A percentile compares a stretch with the other conserved stretches of the same genome.
Evolutionary conservation across 1,284 basidiomycete genomes (phyloP).

Genomic region (Sparassis latifolia): DNA sequence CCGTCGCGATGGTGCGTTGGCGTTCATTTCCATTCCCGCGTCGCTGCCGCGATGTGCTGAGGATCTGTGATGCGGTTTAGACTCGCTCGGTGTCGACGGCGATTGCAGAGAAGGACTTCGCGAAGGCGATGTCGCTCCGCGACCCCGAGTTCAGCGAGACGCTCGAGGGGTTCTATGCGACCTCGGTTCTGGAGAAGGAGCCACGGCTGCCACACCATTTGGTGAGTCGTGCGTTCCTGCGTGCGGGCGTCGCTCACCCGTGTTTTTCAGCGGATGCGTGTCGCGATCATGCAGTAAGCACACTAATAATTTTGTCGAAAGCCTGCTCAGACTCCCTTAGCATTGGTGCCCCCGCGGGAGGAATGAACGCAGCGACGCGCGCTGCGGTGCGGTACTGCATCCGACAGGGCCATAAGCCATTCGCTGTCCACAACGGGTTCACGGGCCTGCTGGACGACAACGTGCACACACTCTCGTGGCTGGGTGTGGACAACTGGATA

Average conservation of each 20-base stretch:
- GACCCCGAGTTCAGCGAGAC: conserved; percentile 91
- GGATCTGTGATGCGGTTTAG: conserved; percentile 31
- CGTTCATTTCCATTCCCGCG: background rate
- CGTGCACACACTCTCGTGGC: conserved; percentile 86
- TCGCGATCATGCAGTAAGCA: conserved; percentile 90
- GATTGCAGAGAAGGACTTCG: conserved; percentile 82
- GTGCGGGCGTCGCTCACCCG: background rate
- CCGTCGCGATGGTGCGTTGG: conserved; percentile 70
- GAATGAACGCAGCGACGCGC: conserved; percentile 97
- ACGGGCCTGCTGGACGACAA: conserved; percentile 89
- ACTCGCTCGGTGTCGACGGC: conserved; percentile 84
- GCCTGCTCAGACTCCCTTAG: conserved; percentile 30
- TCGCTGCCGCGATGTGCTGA: background rate
- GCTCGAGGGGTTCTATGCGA: conserved; percentile 77
- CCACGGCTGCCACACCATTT: conserved; percentile 58
- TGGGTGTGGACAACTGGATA: conserved; percentile 96
- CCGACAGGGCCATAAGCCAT: conserved; percentile 84
- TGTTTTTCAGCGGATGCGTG: conserved; percentile 61
- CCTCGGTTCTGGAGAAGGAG: conserved; percentile 57
- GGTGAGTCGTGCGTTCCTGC: conserved; percentile 33
- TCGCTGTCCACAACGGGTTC: conserved; percentile 95
- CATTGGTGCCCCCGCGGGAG: conserved; percentile 94
- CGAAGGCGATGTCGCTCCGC: conserved; percentile 80
- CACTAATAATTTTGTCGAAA: background rate
- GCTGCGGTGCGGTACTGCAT: conserved; percentile 92